Evolutionary conservation across 1,284 basidiomycete genomes (phyloP), one percentile per base, ranked within the genome.

Genomic region (Blastosporella zonata): DNA sequence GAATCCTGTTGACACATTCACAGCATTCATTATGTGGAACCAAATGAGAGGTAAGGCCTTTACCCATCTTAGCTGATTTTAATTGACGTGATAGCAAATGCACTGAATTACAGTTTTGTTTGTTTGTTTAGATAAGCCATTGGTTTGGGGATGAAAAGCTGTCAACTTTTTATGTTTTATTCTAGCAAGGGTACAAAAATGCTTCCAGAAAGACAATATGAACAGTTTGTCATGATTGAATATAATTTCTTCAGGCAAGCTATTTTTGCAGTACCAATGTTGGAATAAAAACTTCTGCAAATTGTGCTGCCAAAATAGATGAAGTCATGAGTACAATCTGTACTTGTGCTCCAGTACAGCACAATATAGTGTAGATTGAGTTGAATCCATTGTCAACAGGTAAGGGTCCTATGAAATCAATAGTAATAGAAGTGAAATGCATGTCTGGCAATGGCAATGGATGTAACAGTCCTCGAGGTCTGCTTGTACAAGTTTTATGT

Each of bases 191-290:
- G 7, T 3, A 13, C 29, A 31, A 12, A 31, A 31, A 13, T 7
- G 8, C 12, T 13, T 31, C 49, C 62, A 64, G 20, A 62, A 63
- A 5, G 29, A 20, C 0, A 56, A 62, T 0, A 54, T 25, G 20
- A 57, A 60, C 2, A 60, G 43, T 13, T 57, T 57, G 37, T 64
- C 60, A 2, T 58, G 40, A 38, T 65, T 59, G 0, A 47, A 52
- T 8, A 62, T 35, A 8, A 64, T 55, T 3, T 59, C 48, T 0
- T 40, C 8, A 0, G 62, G 62, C 1, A 60, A 33, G 0, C 63
- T 59, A 40, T 64, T 65, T 20, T 66, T 58, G 29, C 60, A 63
- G 38, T 58, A 61, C 62, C 62, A 43, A 12, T 22, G n/a, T 6
- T 31, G 4, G 17, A 43, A 43, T n/a, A 25, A 43, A 43, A 12